phyloP scores from a whole-genome alignment of 2,329 filamentous ascomycete genomes.

The Atkinsonella hypoxylon region DNA sequence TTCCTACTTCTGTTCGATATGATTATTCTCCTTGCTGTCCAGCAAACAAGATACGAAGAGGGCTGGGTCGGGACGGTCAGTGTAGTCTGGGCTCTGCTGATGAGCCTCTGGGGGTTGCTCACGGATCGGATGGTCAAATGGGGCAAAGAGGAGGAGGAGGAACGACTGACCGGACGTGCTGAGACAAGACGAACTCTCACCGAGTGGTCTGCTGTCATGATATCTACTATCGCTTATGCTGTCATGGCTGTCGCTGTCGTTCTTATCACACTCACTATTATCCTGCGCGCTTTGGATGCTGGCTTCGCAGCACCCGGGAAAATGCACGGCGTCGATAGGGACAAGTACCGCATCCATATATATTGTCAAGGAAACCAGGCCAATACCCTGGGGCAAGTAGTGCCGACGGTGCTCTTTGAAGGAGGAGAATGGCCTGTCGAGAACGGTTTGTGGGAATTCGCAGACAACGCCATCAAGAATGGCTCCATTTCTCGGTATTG shows the following conservation, averaged over 20 bases:
- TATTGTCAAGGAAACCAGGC: slow-evolving; percentile 66
- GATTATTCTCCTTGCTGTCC: slow-evolving; percentile 67
- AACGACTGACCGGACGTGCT: slow-evolving; percentile 76
- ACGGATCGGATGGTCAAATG: slow-evolving; percentile 77
- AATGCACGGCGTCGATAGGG: slow-evolving; percentile 66
- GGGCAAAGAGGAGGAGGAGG: slow-evolving; percentile 88
- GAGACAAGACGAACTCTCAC: slow-evolving; percentile 71
- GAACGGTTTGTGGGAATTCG: slow-evolving; percentile 67
- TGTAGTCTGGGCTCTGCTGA: slow-evolving; percentile 67
- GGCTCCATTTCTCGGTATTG: slow-evolving; percentile 82
- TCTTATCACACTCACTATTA: slow-evolving; percentile 67
- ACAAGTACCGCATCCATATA: slow-evolving; percentile 79
- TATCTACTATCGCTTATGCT: slow-evolving; percentile 59
- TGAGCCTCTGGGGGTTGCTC: slow-evolving; percentile 66
- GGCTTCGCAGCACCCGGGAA: slow-evolving; percentile 62
- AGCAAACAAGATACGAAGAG: slow-evolving; percentile 68
- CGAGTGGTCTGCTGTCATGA: slow-evolving; percentile 74
- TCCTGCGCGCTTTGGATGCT: slow-evolving; percentile 69
- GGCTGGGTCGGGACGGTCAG: slow-evolving; percentile 84
- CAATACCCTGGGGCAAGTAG: slow-evolving; percentile 34
- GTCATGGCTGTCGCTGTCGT: slow-evolving; percentile 57
- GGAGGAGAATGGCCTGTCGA: slow-evolving; percentile 72
- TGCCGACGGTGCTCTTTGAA: slow-evolving; percentile 79
- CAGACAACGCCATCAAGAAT: slow-evolving; percentile 62
- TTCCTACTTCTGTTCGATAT: slow-evolving; percentile 44